These are phyloP conservation scores for Heimioporus sp. DNA, from an alignment of 768 basidiomycete genomes.

Conservation along the genomic window DNA sequence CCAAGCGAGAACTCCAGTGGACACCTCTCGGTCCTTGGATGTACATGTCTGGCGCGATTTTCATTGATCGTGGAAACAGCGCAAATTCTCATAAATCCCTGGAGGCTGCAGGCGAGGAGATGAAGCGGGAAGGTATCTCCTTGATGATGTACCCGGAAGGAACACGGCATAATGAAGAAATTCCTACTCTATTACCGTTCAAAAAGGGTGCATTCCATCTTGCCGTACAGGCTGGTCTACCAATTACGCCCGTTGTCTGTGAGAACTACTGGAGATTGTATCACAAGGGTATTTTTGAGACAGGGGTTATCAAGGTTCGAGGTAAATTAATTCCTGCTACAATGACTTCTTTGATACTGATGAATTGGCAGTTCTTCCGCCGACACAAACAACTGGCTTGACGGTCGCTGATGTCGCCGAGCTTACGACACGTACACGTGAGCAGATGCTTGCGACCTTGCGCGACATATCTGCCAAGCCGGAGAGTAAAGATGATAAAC, in stretches of 20 bases:
- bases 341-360: not conserved
- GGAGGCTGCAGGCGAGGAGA: slow-evolving; percentile 69
- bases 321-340: slow-evolving; percentile 38
- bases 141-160: slow-evolving; percentile 98
- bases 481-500: slow-evolving; percentile 22
- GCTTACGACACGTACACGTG: slow-evolving; percentile 65
- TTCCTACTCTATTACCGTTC: slow-evolving; percentile 74
- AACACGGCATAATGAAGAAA: slow-evolving; percentile 71
- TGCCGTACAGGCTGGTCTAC: slow-evolving; percentile 86
- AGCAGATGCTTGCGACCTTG: slow-evolving; percentile 77
- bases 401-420: slow-evolving; percentile 66
- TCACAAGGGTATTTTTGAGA: slow-evolving; percentile 69
- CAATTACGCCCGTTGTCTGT: slow-evolving; percentile 86
- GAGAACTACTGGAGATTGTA: slow-evolving; percentile 95
- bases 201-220: slow-evolving; percentile 99
- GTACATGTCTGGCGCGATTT: slow-evolving; percentile 85
- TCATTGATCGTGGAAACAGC: slow-evolving; percentile 85
- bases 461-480: slow-evolving; percentile 69
- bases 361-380: slow-evolving; percentile 73
- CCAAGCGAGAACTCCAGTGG: slow-evolving; percentile 87
- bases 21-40: slow-evolving; percentile 91
- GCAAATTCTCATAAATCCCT: slow-evolving; percentile 72
- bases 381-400: slow-evolving; percentile 73
- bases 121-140: slow-evolving; percentile 69
- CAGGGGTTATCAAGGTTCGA: slow-evolving; percentile 76